phyloP scores from a whole-genome alignment of 768 basidiomycete genomes.

The Cystofilobasidium bisporidii region DNA sequence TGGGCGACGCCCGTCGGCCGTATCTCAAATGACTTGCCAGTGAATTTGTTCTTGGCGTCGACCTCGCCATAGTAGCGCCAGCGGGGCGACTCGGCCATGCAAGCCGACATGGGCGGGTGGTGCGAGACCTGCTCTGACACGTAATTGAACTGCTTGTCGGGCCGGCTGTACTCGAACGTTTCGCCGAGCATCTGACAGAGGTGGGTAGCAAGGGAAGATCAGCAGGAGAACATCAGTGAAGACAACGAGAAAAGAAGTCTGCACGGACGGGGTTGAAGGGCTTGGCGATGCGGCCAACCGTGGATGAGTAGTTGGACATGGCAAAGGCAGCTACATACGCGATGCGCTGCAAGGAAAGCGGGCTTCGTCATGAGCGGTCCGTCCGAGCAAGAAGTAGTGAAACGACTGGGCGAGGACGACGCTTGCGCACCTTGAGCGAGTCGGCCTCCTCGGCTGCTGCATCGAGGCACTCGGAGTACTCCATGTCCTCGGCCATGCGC shows the following conservation, averaged over 20 bases:
- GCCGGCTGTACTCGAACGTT: conserved; percentile 84
- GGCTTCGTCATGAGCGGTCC: background rate
- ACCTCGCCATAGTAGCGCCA: conserved; percentile 93
- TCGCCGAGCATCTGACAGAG: conserved; percentile 48
- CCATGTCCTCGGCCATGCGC: conserved; percentile 96
- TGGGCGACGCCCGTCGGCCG: conserved; percentile 91
- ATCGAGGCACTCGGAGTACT: conserved; percentile 86
- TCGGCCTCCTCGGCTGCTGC: conserved; percentile 68
- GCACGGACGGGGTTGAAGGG: conserved; percentile 78
- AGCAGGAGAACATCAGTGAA: too few relatives aligned
- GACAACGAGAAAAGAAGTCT: background rate
- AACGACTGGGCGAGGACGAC: too few relatives aligned
- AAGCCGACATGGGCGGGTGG: conserved; percentile 70
- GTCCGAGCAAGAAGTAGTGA: background rate
- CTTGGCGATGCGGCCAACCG: conserved; percentile 91
- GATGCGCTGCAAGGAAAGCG: conserved; percentile 45
- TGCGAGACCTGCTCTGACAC: conserved; percentile 76
- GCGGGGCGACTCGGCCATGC: conserved; percentile 78
- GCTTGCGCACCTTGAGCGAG: conserved; percentile 51
- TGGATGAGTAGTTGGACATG: conserved; percentile 95
- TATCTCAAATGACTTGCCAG: conserved; percentile 83
- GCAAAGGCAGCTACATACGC: conserved; percentile 94
- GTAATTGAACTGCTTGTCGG: conserved; percentile 83
- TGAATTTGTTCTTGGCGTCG: conserved; percentile 92
- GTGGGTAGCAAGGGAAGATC: background rate